Evolutionary conservation across 2,329 filamentous ascomycete genomes (phyloP).

Genomic region (Pseudogymnoascus sp.): DNA sequence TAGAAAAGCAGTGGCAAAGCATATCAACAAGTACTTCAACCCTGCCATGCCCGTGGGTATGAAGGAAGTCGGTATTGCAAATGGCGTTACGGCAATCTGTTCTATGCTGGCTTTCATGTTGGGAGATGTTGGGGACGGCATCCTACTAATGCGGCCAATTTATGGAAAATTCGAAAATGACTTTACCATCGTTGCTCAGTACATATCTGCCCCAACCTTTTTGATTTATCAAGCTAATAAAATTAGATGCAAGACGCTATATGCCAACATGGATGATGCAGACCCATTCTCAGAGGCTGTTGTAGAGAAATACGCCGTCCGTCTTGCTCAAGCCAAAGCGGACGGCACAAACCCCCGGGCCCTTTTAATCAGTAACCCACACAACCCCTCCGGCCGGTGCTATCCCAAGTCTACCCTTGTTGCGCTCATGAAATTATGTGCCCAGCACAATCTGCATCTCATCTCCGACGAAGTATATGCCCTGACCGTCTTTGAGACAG

Average conservation of each 20-base stretch:
- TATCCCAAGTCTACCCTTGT: conserved; percentile 22
- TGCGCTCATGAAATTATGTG: conserved; percentile 33
- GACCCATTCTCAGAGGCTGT: conserved; percentile 33
- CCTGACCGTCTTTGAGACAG: conserved; percentile 35
- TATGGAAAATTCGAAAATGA: conserved; percentile 44
- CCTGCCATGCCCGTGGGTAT: conserved; percentile 29
- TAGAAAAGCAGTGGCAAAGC: conserved; percentile 33
- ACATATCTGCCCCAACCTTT: conserved; percentile 11
- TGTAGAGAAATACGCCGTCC: conserved; percentile 32
- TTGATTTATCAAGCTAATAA: background rate
- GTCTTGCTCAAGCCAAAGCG: conserved; percentile 27
- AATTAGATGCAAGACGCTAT: conserved; percentile 6
- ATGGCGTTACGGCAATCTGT: conserved; percentile 35
- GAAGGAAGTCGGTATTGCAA: conserved; percentile 34
- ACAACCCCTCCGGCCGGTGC: conserved; percentile 25
- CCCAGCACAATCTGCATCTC: conserved; percentile 37
- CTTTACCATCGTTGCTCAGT: conserved; percentile 30
- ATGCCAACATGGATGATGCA: conserved; percentile 29
- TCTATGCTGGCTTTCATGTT: conserved; percentile 38
- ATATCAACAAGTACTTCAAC: conserved; percentile 36
- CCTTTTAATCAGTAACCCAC: conserved; percentile 33
- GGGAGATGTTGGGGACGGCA: conserved; percentile 37
- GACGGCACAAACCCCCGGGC: conserved; percentile 32
- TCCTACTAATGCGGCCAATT: conserved; percentile 39
- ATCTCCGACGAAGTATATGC: conserved; percentile 46